phyloP scores from a whole-genome alignment of 495 filamentous ascomycete genomes.

The Chaetomium tenue region DNA sequence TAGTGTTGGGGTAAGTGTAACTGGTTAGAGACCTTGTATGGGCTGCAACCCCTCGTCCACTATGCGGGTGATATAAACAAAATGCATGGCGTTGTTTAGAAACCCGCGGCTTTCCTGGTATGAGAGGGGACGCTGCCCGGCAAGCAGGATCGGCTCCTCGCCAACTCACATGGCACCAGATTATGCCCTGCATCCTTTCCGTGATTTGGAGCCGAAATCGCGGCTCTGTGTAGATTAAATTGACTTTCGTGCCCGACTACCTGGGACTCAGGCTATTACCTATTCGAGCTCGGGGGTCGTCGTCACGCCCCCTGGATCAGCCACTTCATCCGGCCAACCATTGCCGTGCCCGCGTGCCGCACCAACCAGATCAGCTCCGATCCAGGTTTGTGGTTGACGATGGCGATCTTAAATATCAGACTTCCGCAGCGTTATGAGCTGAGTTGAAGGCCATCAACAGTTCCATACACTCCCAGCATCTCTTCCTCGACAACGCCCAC shows the following conservation, averaged over 20 bases:
- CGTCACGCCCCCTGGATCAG: not conserved
- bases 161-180: not conserved
- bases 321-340: conserved; percentile 14
- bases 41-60: not conserved
- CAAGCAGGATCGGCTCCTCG: conserved; percentile 4
- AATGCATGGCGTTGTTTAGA: not conserved
- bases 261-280: conserved; percentile 5
- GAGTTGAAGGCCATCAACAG: not conserved
- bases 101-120: not conserved
- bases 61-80: conserved; percentile 8
- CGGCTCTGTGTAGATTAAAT: not conserved
- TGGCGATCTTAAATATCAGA: not conserved
- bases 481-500: conserved; percentile 1
- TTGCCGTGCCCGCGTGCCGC: conserved; percentile 10
- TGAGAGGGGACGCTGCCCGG: not conserved
- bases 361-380: not conserved
- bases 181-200: not conserved
- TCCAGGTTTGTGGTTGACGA: not conserved
- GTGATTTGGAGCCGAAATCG: not conserved
- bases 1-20: not conserved
- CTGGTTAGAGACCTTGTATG: not conserved
- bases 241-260: conserved; percentile 2
- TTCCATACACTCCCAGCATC: not conserved
- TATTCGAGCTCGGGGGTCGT: not conserved
- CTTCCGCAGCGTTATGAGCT: not conserved